These are phyloP conservation scores for Colletotrichum euphorbiae DNA, from an alignment of 2,329 filamentous ascomycete genomes.

Conservation along the genomic window DNA sequence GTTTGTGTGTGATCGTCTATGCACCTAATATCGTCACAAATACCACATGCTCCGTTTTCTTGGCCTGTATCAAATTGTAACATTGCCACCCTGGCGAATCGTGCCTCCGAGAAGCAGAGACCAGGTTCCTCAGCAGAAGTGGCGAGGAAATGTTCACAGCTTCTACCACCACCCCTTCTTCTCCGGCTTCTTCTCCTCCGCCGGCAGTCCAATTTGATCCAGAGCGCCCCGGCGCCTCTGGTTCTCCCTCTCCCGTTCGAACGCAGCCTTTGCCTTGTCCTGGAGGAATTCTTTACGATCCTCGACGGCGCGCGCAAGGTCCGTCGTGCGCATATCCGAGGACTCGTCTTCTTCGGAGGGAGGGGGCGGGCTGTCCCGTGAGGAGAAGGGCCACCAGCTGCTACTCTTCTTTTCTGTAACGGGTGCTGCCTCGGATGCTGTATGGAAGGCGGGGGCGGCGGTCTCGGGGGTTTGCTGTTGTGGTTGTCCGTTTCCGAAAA, in stretches of 20 bases:
- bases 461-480: not conserved
- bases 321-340: conserved; percentile 45
- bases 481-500: conserved; percentile 40
- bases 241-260: conserved; percentile 63
- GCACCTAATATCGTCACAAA: conserved; percentile 28
- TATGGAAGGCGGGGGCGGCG: conserved; percentile 43
- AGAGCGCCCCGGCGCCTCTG: conserved; percentile 63
- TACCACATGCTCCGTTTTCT: conserved; percentile 1
- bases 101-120: not conserved
- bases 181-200: conserved; percentile 43
- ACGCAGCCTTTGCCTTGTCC: conserved; percentile 56
- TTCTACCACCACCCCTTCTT: conserved; percentile 62
- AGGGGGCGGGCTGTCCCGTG: conserved; percentile 48
- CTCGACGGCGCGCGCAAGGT: conserved; percentile 47
- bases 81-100: not conserved
- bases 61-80: conserved; percentile 29
- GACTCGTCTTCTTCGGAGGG: conserved; percentile 49
- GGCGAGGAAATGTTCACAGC: not conserved
- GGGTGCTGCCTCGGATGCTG: conserved; percentile 8
- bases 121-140: not conserved
- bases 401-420: conserved; percentile 27
- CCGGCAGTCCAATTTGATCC: conserved; percentile 59
- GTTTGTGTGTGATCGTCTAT: conserved; percentile 1
- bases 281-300: conserved; percentile 45
- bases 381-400: conserved; percentile 53